Conservation (phyloP, 2,329 filamentous ascomycete species). For the Botrytis elliptica region DNA sequence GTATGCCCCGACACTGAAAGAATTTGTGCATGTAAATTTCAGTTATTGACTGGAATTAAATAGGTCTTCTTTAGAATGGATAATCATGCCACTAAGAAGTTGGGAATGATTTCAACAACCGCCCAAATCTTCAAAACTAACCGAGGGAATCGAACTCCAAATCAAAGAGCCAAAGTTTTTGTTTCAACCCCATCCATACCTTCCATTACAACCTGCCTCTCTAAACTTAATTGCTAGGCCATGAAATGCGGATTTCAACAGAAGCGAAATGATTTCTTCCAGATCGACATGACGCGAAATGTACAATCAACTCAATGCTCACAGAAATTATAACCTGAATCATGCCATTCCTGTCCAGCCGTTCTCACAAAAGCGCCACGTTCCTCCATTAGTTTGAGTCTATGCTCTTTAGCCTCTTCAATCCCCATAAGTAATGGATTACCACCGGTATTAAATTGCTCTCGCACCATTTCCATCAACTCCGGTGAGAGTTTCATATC, state of each 20-base stretch:
- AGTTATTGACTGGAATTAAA: too few species aligned
- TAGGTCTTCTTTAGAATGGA: not conserved
- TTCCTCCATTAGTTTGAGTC: conserved; percentile 44
- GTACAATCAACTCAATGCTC: not conserved
- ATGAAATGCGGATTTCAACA: not conserved
- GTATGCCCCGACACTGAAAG: fast-evolving
- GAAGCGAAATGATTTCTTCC: not conserved
- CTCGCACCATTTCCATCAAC: conserved; percentile 16
- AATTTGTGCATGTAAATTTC: not conserved
- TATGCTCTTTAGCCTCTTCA: conserved; percentile 42
- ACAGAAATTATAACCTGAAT: not conserved
- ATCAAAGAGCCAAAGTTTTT: not conserved
- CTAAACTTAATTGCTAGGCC: too few species aligned
- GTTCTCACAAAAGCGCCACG: conserved; percentile 30
- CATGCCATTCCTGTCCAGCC: not conserved
- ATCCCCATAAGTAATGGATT: conserved; percentile 37
- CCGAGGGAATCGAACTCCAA: not conserved
- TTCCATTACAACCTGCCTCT: too few species aligned
- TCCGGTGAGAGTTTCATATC: conserved; percentile 29
- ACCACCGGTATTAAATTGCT: conserved; percentile 24
- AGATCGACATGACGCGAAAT: fast-evolving
- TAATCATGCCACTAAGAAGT: not conserved
- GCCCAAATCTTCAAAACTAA: not conserved
- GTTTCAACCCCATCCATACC: too few species aligned
- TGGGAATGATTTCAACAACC: not conserved